Evolutionary conservation across 768 basidiomycete species (phyloP).

Genomic region (Gymnopilus junonius): DNA sequence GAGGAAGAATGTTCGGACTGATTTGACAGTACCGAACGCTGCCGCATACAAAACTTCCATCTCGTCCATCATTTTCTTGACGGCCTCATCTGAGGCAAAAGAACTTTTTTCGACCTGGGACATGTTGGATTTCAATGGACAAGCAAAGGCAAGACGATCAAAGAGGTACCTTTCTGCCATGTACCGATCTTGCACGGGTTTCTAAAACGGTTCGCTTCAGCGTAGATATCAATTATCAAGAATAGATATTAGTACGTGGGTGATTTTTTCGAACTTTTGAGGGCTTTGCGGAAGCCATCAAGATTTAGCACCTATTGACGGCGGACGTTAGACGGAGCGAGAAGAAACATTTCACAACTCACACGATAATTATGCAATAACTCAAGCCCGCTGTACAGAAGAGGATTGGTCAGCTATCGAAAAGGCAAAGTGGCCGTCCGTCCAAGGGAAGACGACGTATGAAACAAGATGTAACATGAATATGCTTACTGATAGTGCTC

Average conservation of each 20-base stretch:
- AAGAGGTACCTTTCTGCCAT: constrained; percentile 71
- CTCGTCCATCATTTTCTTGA: constrained; percentile 72
- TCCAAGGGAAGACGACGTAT: background rate
- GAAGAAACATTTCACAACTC: constrained; percentile 20
- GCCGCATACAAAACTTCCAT: constrained; percentile 79
- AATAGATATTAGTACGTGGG: constrained; percentile 48
- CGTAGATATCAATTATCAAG: background rate
- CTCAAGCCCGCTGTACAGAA: constrained; percentile 66
- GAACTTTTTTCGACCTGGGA: constrained; percentile 65
- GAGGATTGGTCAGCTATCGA: background rate
- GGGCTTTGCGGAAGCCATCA: constrained; percentile 85
- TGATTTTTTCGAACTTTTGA: constrained; percentile 88
- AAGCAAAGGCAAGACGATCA: background rate
- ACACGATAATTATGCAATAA: constrained; percentile 90
- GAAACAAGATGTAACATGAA: background rate
- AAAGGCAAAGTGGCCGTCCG: background rate
- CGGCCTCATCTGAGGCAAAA: constrained; percentile 64
- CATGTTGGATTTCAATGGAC: background rate
- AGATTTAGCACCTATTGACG: constrained; percentile 73
- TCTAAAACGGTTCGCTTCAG: constrained; percentile 40
- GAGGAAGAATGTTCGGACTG: background rate
- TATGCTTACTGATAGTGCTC: constrained; percentile 77
- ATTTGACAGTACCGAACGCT: constrained; percentile 66
- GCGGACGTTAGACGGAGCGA: background rate
- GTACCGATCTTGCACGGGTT: constrained; percentile 75